A percentile compares a stretch with the other conserved stretches of the same genome.
Evolutionary conservation across 2,329 filamentous ascomycete genomes (phyloP).

Genomic region (Chalaropsis thielavioides): DNA sequence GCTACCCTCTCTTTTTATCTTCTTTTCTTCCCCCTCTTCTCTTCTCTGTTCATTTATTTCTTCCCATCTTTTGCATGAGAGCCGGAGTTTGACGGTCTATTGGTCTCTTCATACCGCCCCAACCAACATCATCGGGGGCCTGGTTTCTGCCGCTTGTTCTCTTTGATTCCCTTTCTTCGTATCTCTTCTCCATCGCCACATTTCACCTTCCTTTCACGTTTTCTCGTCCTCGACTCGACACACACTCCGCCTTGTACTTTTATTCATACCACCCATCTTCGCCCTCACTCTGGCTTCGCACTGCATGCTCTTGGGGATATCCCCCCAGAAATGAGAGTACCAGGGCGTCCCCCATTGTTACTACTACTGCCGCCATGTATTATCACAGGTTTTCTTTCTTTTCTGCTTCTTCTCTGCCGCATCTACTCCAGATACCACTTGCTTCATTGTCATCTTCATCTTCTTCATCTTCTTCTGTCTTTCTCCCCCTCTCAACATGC

Average conservation of each 20-base stretch:
- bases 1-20: conserved; percentile 21
- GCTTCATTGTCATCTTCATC: neutral
- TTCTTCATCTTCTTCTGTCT: neutral
- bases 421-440: neutral
- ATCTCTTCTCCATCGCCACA: neutral
- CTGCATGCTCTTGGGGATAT: neutral
- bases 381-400: neutral
- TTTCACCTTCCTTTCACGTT: neutral
- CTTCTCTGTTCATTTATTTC: neutral
- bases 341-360: neutral
- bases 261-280: neutral
- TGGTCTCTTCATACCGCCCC: neutral
- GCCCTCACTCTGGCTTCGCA: neutral
- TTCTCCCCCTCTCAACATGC: conserved; percentile 7
- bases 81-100: neutral
- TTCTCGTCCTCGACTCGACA: neutral
- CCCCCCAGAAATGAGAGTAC: too few species aligned
- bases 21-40: neutral
- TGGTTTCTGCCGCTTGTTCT: neutral
- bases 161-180: neutral
- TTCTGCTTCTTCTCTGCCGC: neutral
- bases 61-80: neutral
- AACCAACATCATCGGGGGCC: neutral
- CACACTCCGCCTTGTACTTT: neutral
- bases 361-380: neutral